Base-by-base conservation (phyloP, 2,329 filamentous ascomycete genomes). In the Trichoderma polysporum region DNA sequence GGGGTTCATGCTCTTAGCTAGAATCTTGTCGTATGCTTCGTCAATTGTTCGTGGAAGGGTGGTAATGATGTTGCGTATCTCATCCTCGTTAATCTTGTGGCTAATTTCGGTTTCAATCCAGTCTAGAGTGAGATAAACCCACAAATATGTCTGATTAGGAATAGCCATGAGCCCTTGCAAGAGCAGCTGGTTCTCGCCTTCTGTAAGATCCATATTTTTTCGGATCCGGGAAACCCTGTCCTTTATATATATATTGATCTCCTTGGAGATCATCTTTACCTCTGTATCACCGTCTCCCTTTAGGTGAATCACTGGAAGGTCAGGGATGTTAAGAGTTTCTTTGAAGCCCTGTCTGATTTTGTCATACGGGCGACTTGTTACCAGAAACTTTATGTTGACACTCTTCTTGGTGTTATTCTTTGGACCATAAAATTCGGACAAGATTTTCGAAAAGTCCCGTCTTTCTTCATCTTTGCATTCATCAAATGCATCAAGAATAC, bases 401-500 rank as follows among this genome's bases (percentile, higher is more conserved):
- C 4, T 35, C 3, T 3, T 13, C 17, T 39, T 41, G 3, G 7
- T 27, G 6, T 19, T 6, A 12, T 13, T n/a, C 0, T 17, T 19
- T 1, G 4, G 15, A 13, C 6, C 9, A 54, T 71, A 70, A 9
- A 72, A 70, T 1, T 69, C 22, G 1, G 64, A 41, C 35, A 76
- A 25, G 12, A 49, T 45, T 2, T 64, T 15, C 3, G 72, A 68
- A 9, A 78, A 66, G 7, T 70, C n/a, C 4, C 61, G 31, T 17
- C 68, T 19, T 15, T 68, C 70, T 0, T 61, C 27, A 9, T 62
- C 31, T n/a, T 69, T 49, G 65, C 75, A 78, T 69, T 78, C 75
- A 72, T 82, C 80, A 2, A 82, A 61, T 4, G 78, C 79, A 70
- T 83, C 80, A 1, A 82, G 56, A 29, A 82, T 64, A 61, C 76